Evolutionary conservation across 257 asterid genomes (phyloP).

Genomic region (Primulina huaijiensis): DNA sequence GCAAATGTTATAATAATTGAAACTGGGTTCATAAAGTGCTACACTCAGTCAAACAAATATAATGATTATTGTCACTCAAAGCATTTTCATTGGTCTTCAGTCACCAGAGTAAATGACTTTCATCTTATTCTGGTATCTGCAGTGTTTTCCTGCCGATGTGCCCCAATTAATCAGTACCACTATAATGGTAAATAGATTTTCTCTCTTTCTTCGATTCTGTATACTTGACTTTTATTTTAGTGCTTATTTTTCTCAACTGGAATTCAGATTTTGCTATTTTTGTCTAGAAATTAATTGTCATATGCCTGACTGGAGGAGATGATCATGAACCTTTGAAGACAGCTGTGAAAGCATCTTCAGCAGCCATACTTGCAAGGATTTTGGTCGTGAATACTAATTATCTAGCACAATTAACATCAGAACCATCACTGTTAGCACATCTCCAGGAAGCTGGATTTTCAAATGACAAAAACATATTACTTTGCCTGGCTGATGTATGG

Average conservation of each 20-base stretch:
- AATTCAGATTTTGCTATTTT: slow-evolving; percentile 20
- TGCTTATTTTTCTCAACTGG: neutral
- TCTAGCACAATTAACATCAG: slow-evolving; percentile 85
- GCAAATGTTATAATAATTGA: slow-evolving; percentile 1
- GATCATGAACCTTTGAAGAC: slow-evolving; percentile 83
- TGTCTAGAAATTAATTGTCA: slow-evolving; percentile 67
- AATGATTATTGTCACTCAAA: slow-evolving; percentile 1
- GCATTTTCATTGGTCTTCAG: slow-evolving; percentile 12
- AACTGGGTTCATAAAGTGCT: slow-evolving; percentile 8
- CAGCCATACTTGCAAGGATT: slow-evolving; percentile 87
- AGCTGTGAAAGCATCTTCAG: slow-evolving; percentile 73
- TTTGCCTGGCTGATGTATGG: slow-evolving; percentile 93
- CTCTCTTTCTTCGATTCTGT: slow-evolving; percentile 14
- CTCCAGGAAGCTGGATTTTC: slow-evolving; percentile 78
- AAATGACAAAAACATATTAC: slow-evolving; percentile 74
- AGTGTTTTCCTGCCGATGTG: slow-evolving; percentile 90
- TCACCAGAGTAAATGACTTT: slow-evolving; percentile 18
- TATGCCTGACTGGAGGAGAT: slow-evolving; percentile 87
- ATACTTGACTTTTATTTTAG: slow-evolving; percentile 2
- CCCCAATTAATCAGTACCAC: slow-evolving; percentile 77
- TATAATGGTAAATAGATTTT: slow-evolving; percentile 53
- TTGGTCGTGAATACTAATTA: slow-evolving; percentile 85
- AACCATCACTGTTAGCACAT: slow-evolving; percentile 58
- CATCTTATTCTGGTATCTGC: slow-evolving; percentile 35
- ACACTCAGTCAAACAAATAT: too few relatives aligned